Base-by-base conservation (phyloP, 2,329 filamentous ascomycete genomes). In the Penicillium frequentans region DNA sequence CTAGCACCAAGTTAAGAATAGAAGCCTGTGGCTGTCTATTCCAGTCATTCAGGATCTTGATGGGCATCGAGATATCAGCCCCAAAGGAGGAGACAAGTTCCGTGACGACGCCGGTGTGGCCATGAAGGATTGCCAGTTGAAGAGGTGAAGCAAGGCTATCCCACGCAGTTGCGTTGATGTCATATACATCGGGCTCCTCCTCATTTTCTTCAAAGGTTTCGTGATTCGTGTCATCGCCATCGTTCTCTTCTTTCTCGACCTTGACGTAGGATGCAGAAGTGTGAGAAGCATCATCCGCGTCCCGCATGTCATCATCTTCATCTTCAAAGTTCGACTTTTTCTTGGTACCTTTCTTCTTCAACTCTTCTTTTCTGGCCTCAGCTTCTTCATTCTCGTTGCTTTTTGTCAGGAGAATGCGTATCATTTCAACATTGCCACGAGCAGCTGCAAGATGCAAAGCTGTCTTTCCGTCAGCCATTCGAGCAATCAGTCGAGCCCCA, bases 381-480 rank as follows among this genome's bases (percentile, higher is more conserved):
- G 92, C 87, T 23, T 89, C 85, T 52, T 92, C 87, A 59, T 64
- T 63, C 43, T 68, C 54, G 19, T 65, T 83, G 66, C 90, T 95
- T 75, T 87, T 91, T 33, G 86, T 80, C 69, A 96, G 83, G 13
- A 96, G 77, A 8, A 87, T 84, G 59, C 82, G 86, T 62, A 95
- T 81, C 60, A 95, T 93, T 19, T 87, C 84, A 1, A 77, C 69
- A 61, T 86, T 77, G 0, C 91, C 91, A 23, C 88, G 82, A 45
- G 86, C 82, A 19, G 90, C 89, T 19, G 91, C 91, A 29, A 96
- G 78, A 72, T 96, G 91, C n/a, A 96, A 80, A 9, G 91, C 89
- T 2, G 90, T 96, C 63, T 85, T 84, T 3, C 91, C 91, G 71
- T 95, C 91, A 0, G 89, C 89, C 39, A 96, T 72, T 49, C 91